Conservation (phyloP, 1,139 yeast genomes). For the Lodderomyces jiufengensis region DNA sequence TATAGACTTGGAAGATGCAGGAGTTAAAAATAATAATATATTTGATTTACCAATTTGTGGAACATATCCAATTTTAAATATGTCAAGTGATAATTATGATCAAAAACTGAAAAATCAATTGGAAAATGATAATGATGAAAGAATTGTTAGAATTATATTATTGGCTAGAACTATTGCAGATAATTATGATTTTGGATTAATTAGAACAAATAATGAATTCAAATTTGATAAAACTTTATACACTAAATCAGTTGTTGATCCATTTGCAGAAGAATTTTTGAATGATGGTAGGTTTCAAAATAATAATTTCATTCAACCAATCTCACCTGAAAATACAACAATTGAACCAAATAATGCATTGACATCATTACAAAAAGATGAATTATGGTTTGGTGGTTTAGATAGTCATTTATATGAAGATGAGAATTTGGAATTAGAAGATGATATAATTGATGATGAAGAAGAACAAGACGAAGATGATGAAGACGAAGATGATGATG, state of each 20-base stretch:
- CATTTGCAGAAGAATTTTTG: slow-evolving; percentile 34
- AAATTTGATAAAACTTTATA: slow-evolving; percentile 33
- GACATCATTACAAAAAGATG: slow-evolving; percentile 18
- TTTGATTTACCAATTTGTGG: slow-evolving; percentile 71
- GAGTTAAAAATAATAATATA: slow-evolving; percentile 50
- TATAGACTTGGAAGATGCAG: slow-evolving; percentile 50
- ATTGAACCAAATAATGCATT: slow-evolving; percentile 14
- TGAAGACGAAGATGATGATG: slow-evolving; percentile 7
- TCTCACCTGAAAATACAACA: slow-evolving; percentile 26
- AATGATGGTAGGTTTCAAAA: slow-evolving; percentile 44
- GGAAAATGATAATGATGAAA: slow-evolving; percentile 39
- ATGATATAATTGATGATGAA: slow-evolving; percentile 18
- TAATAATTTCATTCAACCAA: slow-evolving; percentile 38
- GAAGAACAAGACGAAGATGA: slow-evolving; percentile 18
- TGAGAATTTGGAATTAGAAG: slow-evolving; percentile 16
- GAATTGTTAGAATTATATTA: slow-evolving; percentile 49
- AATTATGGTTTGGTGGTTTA: slow-evolving; percentile 24
- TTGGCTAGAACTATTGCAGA: slow-evolving; percentile 51
- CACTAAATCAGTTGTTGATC: slow-evolving; percentile 16
- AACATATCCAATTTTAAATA: slow-evolving; percentile 33
- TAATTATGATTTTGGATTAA: slow-evolving; percentile 51
- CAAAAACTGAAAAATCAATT: slow-evolving; percentile 23
- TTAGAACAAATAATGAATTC: slow-evolving; percentile 43
- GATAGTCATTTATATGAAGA: slow-evolving; percentile 14
- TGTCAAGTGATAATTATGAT: slow-evolving; percentile 15